phyloP scores from a whole-genome alignment of 768 basidiomycete species.

The Kwoniella europaea region DNA sequence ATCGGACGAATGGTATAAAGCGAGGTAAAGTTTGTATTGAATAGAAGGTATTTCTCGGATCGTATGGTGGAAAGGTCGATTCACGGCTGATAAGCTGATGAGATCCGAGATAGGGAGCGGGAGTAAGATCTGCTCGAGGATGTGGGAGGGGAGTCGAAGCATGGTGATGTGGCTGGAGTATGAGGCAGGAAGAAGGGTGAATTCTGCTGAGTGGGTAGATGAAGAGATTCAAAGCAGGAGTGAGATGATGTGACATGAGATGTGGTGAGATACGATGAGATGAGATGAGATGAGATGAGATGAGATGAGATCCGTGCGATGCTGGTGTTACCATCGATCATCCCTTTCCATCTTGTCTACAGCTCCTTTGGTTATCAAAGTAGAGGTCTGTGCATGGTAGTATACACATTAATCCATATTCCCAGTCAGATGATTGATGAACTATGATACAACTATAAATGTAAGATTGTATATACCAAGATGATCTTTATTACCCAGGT shows the following conservation, averaged over 20 bases:
- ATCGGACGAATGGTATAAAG: neutral
- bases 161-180: too few relatives aligned
- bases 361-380: neutral
- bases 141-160: neutral
- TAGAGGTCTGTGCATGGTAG: neutral
- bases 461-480: too few relatives aligned
- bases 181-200: too few relatives aligned
- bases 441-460: too few relatives aligned
- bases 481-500: too few relatives aligned
- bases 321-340: neutral
- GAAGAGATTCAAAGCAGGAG: too few relatives aligned
- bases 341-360: neutral
- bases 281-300: neutral
- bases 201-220: neutral
- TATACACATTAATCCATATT: too few relatives aligned
- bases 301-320: neutral
- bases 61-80: neutral
- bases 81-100: neutral
- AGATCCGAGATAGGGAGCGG: neutral
- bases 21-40: neutral
- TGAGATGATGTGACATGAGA: neutral
- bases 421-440: too few relatives aligned
- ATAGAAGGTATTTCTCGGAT: conserved; percentile 3
- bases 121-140: neutral
- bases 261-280: too few relatives aligned